These are phyloP conservation scores for Peronospora belbahrii DNA, from an alignment of 352 stramenopile genomes.

Conservation along the genomic window DNA sequence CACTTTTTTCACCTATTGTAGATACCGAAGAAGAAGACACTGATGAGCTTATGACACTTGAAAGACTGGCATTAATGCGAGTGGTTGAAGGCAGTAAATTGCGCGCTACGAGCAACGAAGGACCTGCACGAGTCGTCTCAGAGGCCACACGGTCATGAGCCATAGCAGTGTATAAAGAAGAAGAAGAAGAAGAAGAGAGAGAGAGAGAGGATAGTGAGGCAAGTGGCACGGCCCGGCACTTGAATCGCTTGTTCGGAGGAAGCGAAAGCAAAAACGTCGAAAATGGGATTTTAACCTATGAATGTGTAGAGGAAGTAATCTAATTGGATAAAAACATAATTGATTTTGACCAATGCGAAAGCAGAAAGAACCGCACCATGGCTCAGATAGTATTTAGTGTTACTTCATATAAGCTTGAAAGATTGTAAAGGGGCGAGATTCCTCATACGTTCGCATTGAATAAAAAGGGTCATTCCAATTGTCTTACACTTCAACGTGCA, in stretches of 20 bases:
- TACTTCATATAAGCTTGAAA: too few relatives aligned
- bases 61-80: constrained; percentile 14
- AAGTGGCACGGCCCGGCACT: neutral
- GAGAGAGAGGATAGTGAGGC: neutral
- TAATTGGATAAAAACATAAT: constrained; percentile 1
- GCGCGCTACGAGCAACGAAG: constrained; percentile 23
- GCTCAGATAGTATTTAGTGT: too few relatives aligned
- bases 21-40: constrained; percentile 17
- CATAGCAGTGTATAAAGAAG: constrained; percentile 13
- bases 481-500: too few relatives aligned
- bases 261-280: too few relatives aligned
- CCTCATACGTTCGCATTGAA: too few relatives aligned
- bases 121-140: constrained; percentile 7
- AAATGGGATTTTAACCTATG: too few relatives aligned
- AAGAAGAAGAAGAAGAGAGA: neutral
- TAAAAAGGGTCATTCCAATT: too few relatives aligned
- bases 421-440: too few relatives aligned
- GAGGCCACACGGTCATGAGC: constrained; percentile 24
- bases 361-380: too few relatives aligned
- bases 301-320: too few relatives aligned
- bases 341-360: constrained; percentile 14
- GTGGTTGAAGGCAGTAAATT: constrained; percentile 20
- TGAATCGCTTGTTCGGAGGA: too few relatives aligned
- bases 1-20: constrained; percentile 1
- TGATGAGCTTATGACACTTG: constrained; percentile 19